Conservation (phyloP, 2,329 filamentous ascomycete species). For the Bipolaris gigantea region DNA sequence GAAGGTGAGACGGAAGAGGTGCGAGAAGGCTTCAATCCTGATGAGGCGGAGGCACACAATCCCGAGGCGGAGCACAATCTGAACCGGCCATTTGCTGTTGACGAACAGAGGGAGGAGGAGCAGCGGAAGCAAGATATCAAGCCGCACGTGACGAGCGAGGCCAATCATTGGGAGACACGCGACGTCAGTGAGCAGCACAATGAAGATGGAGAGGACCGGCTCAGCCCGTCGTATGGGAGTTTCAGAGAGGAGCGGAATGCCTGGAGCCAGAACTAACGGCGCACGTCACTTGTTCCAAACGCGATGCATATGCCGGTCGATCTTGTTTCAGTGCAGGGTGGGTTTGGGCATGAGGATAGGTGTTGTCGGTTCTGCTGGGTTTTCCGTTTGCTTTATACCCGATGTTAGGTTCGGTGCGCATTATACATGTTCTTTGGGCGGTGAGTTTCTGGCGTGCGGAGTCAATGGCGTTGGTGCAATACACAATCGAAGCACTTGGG, state of each 20-base stretch:
- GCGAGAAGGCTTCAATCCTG: slow-evolving; percentile 58
- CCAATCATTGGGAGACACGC: slow-evolving; percentile 48
- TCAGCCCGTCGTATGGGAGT: slow-evolving; percentile 47
- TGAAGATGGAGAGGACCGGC: slow-evolving; percentile 23
- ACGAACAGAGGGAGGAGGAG: slow-evolving; percentile 42
- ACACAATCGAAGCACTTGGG: neutral
- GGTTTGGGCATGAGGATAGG: neutral
- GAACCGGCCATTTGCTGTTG: slow-evolving; percentile 48
- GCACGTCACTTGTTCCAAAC: neutral
- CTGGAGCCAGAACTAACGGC: slow-evolving; percentile 39
- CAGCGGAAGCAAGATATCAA: slow-evolving; percentile 38
- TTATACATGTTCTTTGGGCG: slow-evolving; percentile 3
- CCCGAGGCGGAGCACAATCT: slow-evolving; percentile 50
- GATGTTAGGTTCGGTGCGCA: slow-evolving; percentile 7
- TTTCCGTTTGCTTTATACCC: slow-evolving; percentile 16
- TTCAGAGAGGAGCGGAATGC: slow-evolving; percentile 48
- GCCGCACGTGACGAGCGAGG: slow-evolving; percentile 48
- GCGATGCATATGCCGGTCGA: neutral
- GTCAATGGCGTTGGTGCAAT: neutral
- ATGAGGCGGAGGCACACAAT: slow-evolving; percentile 48
- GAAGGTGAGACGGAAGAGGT: slow-evolving; percentile 55
- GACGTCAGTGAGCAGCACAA: slow-evolving; percentile 28
- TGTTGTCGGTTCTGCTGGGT: slow-evolving; percentile 3
- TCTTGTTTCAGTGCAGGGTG: neutral
- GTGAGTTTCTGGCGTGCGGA: slow-evolving; percentile 1